phyloP scores from a whole-genome alignment of 1,284 basidiomycete species.

The Trichosporon coremiiforme region DNA sequence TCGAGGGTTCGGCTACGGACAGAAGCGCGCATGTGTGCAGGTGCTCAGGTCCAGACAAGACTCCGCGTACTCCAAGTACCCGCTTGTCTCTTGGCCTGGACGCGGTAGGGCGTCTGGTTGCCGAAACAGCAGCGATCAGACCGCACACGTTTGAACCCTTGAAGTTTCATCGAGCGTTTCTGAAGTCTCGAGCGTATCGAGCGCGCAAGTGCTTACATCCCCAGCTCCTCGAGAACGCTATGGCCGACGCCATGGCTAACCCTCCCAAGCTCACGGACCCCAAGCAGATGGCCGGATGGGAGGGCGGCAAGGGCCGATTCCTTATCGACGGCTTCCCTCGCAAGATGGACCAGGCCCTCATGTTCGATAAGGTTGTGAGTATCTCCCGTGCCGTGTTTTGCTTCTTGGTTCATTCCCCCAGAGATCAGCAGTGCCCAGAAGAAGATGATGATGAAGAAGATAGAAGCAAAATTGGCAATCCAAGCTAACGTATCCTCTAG shows the following conservation, averaged over 20 bases:
- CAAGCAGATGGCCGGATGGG: conserved; percentile 63
- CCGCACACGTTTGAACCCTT: not conserved
- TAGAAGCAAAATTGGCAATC: no score
- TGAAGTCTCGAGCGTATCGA: conserved; percentile 1
- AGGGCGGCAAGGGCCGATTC: conserved; percentile 76
- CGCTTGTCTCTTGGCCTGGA: not conserved
- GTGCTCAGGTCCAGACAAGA: not conserved
- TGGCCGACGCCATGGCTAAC: conserved; percentile 59
- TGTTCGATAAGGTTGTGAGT: conserved; percentile 84
- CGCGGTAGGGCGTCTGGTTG: not conserved
- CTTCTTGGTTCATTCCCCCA: not conserved
- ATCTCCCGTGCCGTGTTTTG: not conserved
- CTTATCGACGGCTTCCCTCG: conserved; percentile 97
- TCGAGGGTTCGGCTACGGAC: not conserved
- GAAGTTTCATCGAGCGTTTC: conserved; percentile 1
- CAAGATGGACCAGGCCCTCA: conserved; percentile 96
- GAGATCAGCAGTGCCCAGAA: not conserved
- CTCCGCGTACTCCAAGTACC: not conserved
- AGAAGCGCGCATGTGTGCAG: not conserved
- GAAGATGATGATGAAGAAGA: no score
- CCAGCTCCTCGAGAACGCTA: conserved; percentile 85
- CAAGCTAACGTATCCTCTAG: conserved; percentile 8
- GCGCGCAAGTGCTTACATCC: conserved; percentile 13
- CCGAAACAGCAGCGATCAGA: not conserved
- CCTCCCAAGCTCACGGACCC: conserved; percentile 15